These are phyloP conservation scores for Termitomyces sp. DNA, from an alignment of 768 basidiomycete genomes.

Conservation along the genomic window DNA sequence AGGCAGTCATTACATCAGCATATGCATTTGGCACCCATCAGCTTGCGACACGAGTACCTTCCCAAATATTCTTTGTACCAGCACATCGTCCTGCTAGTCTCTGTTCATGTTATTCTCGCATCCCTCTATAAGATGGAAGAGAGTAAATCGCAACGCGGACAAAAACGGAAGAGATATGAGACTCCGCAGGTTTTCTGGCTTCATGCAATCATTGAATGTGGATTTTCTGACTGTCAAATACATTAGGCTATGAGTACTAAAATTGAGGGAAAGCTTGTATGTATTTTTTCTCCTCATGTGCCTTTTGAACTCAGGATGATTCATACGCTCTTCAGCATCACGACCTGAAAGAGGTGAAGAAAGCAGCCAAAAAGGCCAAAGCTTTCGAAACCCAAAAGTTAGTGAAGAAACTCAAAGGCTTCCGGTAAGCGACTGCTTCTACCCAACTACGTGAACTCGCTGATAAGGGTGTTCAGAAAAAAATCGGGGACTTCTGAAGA, in stretches of 20 bases:
- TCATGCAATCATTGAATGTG: not conserved
- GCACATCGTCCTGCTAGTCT: not conserved
- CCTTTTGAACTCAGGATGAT: not conserved
- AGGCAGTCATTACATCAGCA: not conserved
- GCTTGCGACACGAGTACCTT: too few species aligned
- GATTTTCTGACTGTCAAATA: constrained; percentile 1
- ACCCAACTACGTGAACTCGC: not conserved
- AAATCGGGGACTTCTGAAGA: constrained; percentile 32
- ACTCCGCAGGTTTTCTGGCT: constrained; percentile 25
- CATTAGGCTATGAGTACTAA: constrained; percentile 37
- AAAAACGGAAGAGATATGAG: constrained; percentile 41
- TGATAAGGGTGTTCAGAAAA: constrained; percentile 16
- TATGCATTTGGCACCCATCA: too few species aligned
- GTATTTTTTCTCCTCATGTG: constrained; percentile 16
- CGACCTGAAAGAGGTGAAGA: constrained; percentile 63
- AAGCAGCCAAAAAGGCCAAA: constrained; percentile 77
- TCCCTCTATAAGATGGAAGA: constrained; percentile 5
- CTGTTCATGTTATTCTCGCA: not conserved
- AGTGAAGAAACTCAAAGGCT: constrained; percentile 74
- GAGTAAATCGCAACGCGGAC: constrained; percentile 14
- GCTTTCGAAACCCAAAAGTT: constrained; percentile 75
- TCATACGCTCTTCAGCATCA: constrained; percentile 53
- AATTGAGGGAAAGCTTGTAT: constrained; percentile 52
- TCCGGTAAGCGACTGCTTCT: constrained; percentile 40
- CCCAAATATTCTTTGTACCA: not conserved